Evolutionary conservation across 2,329 filamentous ascomycete genomes (phyloP).

Genomic region (Claviceps sp.): DNA sequence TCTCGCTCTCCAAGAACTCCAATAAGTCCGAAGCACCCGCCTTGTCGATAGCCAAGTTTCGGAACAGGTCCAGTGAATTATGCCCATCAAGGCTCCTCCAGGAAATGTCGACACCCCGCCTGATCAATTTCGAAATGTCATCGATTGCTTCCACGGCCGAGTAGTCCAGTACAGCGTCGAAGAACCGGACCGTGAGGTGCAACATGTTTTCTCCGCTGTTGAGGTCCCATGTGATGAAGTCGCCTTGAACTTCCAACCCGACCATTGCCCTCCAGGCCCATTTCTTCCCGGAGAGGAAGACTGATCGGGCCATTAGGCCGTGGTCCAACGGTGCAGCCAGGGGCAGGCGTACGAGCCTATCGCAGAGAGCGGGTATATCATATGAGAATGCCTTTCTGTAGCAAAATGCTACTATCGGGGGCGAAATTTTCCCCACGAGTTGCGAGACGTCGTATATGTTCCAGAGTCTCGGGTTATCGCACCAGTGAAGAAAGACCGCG

Average conservation of each 20-base stretch:
- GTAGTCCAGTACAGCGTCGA: background rate
- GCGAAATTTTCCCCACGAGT: background rate
- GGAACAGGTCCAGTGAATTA: background rate
- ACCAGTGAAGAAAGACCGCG: background rate
- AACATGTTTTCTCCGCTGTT: background rate
- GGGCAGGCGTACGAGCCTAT: background rate
- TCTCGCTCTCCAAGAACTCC: background rate
- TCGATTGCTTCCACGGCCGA: background rate
- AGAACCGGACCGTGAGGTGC: background rate
- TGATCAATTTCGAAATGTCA: background rate
- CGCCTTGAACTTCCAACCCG: background rate
- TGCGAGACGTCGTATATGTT: background rate
- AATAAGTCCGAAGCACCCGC: background rate
- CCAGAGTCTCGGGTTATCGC: background rate
- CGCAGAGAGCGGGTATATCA: background rate
- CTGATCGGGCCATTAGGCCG: background rate
- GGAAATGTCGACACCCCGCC: background rate
- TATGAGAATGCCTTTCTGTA: background rate
- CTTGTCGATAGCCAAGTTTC: background rate
- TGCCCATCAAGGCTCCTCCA: background rate
- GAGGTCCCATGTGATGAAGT: background rate
- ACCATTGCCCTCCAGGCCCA: background rate
- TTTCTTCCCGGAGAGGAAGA: background rate
- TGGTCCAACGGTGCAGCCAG: background rate
- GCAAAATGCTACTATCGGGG: background rate